Percentiles rank a stretch among this genome's conserved stretches.
Evolutionary conservation across 2,329 filamentous ascomycete genomes (phyloP).

Genomic region (Chalara sp.): DNA sequence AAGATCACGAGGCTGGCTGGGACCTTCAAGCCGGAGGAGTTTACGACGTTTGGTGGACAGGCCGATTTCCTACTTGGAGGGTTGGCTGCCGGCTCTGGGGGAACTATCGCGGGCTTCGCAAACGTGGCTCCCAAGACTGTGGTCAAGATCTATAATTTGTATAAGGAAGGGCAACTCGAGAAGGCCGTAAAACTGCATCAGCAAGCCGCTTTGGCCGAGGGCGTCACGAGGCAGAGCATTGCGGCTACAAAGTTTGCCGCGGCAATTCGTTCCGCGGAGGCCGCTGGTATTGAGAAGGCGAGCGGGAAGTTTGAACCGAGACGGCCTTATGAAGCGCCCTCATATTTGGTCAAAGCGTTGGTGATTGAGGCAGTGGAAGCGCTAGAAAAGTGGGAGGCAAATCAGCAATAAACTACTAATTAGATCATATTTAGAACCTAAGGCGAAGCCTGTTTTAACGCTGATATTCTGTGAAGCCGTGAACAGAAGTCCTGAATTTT

Average conservation of each 20-base stretch:
- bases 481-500: no score
- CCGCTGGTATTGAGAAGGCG: constrained; percentile 43
- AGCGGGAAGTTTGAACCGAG: constrained; percentile 40
- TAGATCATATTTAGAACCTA: no score
- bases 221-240: constrained; percentile 45
- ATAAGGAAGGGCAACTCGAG: constrained; percentile 36
- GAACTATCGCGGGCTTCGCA: constrained; percentile 50
- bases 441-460: no score
- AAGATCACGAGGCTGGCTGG: constrained; percentile 46
- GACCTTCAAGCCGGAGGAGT: constrained; percentile 36
- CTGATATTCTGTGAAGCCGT: no score
- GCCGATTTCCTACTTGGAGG: constrained; percentile 51
- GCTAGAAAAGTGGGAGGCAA: not conserved
- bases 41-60: constrained; percentile 52
- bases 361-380: not conserved
- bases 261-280: constrained; percentile 39
- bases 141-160: constrained; percentile 42
- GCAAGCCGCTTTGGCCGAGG: constrained; percentile 45
- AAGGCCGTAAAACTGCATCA: constrained; percentile 45
- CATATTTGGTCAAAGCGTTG: constrained; percentile 31
- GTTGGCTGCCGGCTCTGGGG: constrained; percentile 43
- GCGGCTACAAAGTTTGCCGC: constrained; percentile 48
- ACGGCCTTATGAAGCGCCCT: constrained; percentile 40
- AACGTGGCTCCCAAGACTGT: constrained; percentile 49
- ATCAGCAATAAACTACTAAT: not conserved